These are phyloP conservation scores for Vigna trinervia DNA, from an alignment of 306 rosid species.

Conservation along the genomic window DNA sequence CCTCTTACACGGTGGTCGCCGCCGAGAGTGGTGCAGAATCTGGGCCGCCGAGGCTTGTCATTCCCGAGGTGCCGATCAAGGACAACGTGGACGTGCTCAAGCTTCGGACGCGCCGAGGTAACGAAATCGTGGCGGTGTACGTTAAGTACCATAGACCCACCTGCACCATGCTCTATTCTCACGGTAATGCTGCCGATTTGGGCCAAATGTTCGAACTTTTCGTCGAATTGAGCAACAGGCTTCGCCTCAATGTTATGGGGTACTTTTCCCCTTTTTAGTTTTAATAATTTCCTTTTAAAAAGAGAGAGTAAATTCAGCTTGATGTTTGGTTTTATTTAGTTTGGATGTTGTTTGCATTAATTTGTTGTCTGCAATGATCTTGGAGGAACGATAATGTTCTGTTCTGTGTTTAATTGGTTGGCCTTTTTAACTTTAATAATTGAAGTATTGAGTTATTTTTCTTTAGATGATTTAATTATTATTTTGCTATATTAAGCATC, in stretches of 20 bases:
- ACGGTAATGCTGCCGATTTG: conserved; percentile 95
- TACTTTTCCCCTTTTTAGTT: background rate
- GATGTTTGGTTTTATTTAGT: conserved; percentile 17
- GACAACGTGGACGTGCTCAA: conserved; percentile 82
- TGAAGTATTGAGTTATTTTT: background rate
- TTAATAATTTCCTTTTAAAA: background rate
- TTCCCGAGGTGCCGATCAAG: conserved; percentile 82
- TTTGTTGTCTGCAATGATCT: conserved; percentile 26
- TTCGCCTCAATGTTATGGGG: conserved; percentile 88
- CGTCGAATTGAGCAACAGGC: conserved; percentile 81
- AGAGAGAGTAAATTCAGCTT: background rate
- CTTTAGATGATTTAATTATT: background rate
- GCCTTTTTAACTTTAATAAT: conserved; percentile 8
- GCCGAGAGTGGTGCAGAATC: background rate
- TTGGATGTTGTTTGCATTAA: conserved; percentile 23
- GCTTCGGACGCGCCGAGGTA: conserved; percentile 79
- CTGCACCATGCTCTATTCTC: conserved; percentile 84
- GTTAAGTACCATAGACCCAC: conserved; percentile 83
- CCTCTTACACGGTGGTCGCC: conserved; percentile 69
- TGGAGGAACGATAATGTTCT: conserved; percentile 16
- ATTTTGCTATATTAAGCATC: conserved; percentile 1
- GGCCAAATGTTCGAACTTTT: conserved; percentile 96
- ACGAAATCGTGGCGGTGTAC: conserved; percentile 80
- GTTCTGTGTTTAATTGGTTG: conserved; percentile 35
- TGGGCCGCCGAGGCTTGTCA: conserved; percentile 30